Percentiles rank a stretch among this genome's conserved stretches.
Evolutionary conservation across 2,329 filamentous ascomycete species (phyloP).

Genomic region (Ilyonectria destructans): DNA sequence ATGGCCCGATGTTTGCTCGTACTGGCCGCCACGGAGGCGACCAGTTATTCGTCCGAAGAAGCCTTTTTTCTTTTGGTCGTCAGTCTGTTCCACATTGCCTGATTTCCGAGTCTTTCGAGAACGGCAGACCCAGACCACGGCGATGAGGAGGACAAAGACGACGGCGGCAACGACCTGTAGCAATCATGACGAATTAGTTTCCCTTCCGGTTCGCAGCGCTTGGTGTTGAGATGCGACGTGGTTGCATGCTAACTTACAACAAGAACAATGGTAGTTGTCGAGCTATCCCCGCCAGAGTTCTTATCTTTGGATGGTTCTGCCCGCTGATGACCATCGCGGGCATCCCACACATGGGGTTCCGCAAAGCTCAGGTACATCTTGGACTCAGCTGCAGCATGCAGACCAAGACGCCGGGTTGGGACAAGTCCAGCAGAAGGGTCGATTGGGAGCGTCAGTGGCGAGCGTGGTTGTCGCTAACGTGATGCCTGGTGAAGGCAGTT

Average conservation of each 20-base stretch:
- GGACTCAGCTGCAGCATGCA: conserved; percentile 37
- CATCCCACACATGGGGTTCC: conserved; percentile 42
- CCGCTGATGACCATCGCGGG: conserved; percentile 27
- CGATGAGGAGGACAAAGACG: conserved; percentile 31
- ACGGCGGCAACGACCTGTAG: conserved; percentile 42
- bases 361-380: conserved; percentile 46
- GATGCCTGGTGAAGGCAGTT: conserved; percentile 4
- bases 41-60: conserved; percentile 42
- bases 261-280: conserved; percentile 40
- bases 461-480: conserved; percentile 10
- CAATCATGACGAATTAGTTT: conserved; percentile 15
- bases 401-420: conserved; percentile 22
- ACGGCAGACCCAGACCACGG: conserved; percentile 37
- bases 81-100: conserved; percentile 5
- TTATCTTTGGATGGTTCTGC: conserved; percentile 20
- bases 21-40: conserved; percentile 40
- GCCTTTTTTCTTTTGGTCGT: conserved; percentile 38
- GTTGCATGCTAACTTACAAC: conserved; percentile 41
- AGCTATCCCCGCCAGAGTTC: conserved; percentile 7
- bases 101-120: conserved; percentile 39
- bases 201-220: not conserved
- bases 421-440: conserved; percentile 17
- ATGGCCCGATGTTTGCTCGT: conserved; percentile 53
- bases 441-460: conserved; percentile 18
- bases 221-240: conserved; percentile 2